Conservation (phyloP, 2,329 filamentous ascomycete species). For the Botrytis pseudocinerea region DNA sequence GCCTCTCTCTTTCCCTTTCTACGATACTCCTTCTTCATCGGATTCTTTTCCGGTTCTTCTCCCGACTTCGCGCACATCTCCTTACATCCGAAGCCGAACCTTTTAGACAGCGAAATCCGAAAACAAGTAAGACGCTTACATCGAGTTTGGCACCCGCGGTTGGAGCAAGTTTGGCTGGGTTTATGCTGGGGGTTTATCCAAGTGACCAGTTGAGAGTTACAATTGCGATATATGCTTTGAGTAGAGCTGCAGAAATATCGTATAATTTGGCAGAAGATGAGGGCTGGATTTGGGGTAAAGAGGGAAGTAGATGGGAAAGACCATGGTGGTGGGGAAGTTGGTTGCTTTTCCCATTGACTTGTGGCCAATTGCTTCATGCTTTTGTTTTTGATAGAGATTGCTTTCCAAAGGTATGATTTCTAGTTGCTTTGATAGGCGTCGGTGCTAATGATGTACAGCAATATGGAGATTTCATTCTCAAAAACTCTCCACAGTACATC, state of each 20-base stretch:
- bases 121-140: conserved; percentile 71
- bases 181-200: conserved; percentile 76
- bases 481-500: conserved; percentile 76
- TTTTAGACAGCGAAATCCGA: conserved; percentile 81
- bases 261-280: conserved; percentile 83
- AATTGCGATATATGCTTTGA: conserved; percentile 78
- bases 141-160: conserved; percentile 83
- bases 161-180: conserved; percentile 84
- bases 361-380: conserved; percentile 74
- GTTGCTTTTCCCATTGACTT: conserved; percentile 75
- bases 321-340: conserved; percentile 87
- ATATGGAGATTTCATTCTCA: conserved; percentile 65
- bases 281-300: conserved; percentile 64
- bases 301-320: conserved; percentile 55
- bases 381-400: conserved; percentile 76
- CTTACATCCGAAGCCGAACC: conserved; percentile 76
- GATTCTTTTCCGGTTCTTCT: conserved; percentile 86
- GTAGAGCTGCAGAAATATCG: conserved; percentile 78
- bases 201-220: conserved; percentile 71
- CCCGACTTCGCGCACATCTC: conserved; percentile 73
- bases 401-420: conserved; percentile 57
- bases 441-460: conserved; percentile 35
- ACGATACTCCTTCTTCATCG: conserved; percentile 86
- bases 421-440: conserved; percentile 35
- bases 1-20: conserved; percentile 80